Percentiles rank a stretch among this genome's conserved stretches.
Evolutionary conservation across 1,284 basidiomycete genomes (phyloP).

Genomic region (Trichosporon coremiiforme): DNA sequence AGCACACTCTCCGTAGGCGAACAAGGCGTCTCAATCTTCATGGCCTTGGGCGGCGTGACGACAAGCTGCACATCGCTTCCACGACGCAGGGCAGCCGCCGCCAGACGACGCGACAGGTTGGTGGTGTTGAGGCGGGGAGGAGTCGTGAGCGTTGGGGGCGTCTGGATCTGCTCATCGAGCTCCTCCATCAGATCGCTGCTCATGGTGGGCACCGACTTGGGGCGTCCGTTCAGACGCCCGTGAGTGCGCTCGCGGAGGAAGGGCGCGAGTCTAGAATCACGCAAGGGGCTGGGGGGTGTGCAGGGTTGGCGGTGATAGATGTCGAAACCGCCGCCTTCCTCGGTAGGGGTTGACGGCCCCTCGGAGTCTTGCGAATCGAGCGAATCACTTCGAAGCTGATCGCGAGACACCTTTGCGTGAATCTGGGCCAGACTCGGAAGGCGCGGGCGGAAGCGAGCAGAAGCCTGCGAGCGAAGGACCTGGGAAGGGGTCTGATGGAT

Average conservation of each 20-base stretch:
- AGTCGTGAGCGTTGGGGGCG: slow-evolving; percentile 7
- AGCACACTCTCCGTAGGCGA: slow-evolving; percentile 38
- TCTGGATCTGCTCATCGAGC: slow-evolving; percentile 72
- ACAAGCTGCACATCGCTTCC: slow-evolving; percentile 20
- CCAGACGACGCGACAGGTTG: slow-evolving; percentile 5
- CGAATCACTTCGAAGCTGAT: slow-evolving; percentile 28
- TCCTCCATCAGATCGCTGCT: slow-evolving; percentile 69
- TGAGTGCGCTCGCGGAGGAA: slow-evolving; percentile 50
- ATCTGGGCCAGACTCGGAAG: slow-evolving; percentile 52
- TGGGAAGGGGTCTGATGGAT: slow-evolving; percentile 27
- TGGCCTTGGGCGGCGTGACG: slow-evolving; percentile 24
- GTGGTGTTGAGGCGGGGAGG: slow-evolving; percentile 18
- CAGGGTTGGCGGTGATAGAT: slow-evolving; percentile 20
- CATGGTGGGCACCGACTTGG: slow-evolving; percentile 43
- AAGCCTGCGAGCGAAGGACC: slow-evolving; percentile 26
- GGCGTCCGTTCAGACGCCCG: slow-evolving; percentile 41
- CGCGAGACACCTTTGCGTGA: slow-evolving; percentile 44
- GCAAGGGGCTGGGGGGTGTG: slow-evolving; percentile 27
- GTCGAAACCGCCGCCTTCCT: slow-evolving; percentile 38
- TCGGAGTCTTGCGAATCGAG: slow-evolving; percentile 41
- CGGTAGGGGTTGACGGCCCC: slow-evolving; percentile 47
- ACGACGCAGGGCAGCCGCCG: slow-evolving; percentile 5
- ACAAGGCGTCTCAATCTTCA: slow-evolving; percentile 28
- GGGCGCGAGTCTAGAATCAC: slow-evolving; percentile 44
- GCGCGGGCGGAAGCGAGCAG: slow-evolving; percentile 22